phyloP scores from a whole-genome alignment of 192 early-diverging fungal species.

The Cladochytrium replicatum region DNA sequence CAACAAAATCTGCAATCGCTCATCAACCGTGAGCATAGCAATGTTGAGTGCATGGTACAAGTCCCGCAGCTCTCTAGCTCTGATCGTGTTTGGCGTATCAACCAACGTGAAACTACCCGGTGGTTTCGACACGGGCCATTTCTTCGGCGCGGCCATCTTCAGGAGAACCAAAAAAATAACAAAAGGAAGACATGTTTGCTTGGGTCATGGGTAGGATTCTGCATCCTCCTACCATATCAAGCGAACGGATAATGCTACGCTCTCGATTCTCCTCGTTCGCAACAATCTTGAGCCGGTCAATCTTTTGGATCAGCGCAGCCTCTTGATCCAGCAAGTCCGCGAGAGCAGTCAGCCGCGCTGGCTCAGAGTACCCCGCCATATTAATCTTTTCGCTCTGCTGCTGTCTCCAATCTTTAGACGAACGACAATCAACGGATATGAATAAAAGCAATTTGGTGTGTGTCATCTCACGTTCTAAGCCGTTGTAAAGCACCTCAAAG shows the following conservation, averaged over 20 bases:
- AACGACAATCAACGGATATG: not conserved
- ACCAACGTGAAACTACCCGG: constrained; percentile 22
- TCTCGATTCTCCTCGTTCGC: constrained; percentile 45
- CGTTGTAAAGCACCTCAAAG: constrained; percentile 50
- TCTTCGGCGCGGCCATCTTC: constrained; percentile 17
- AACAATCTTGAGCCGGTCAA: constrained; percentile 43
- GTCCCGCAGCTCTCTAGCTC: constrained; percentile 48
- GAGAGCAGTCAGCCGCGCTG: constrained; percentile 40
- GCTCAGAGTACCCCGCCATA: constrained; percentile 32
- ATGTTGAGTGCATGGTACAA: constrained; percentile 46
- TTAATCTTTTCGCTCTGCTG: constrained; percentile 47
- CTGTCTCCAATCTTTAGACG: constrained; percentile 34
- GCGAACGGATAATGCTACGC: constrained; percentile 23
- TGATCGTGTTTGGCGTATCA: constrained; percentile 47
- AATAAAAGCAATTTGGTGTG: not conserved
- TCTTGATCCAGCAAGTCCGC: constrained; percentile 51
- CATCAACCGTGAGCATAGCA: constrained; percentile 39
- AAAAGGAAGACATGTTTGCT: not conserved
- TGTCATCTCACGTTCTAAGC: constrained; percentile 37
- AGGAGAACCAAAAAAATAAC: not conserved
- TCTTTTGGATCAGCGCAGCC: constrained; percentile 46
- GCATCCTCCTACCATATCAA: constrained; percentile 29
- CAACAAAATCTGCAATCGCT: constrained; percentile 45
- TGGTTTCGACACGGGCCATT: constrained; percentile 3
- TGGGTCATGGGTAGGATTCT: not conserved